Conservation (phyloP, 768 basidiomycete species). For the Boletus rubescentipes region DNA sequence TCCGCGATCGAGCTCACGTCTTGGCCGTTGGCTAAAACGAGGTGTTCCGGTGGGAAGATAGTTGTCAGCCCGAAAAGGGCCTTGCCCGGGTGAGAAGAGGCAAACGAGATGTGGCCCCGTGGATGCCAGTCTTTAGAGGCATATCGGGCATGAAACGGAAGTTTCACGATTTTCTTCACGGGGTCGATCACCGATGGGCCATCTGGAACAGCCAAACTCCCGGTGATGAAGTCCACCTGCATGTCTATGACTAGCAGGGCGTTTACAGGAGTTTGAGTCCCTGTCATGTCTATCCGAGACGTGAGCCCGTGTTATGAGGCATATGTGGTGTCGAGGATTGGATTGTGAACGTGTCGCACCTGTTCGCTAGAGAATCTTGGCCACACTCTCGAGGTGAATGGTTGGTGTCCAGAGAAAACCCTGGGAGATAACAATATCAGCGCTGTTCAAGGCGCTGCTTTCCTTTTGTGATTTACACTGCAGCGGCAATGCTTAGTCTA, state of each 20-base stretch:
- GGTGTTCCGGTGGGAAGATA: slow-evolving; percentile 33
- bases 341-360: neutral
- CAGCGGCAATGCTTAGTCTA: too few relatives aligned
- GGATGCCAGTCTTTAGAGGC: slow-evolving; percentile 64
- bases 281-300: slow-evolving; percentile 17
- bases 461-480: neutral
- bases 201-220: slow-evolving; percentile 67
- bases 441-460: too few relatives aligned
- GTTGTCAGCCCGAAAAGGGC: slow-evolving; percentile 41
- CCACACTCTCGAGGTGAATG: neutral
- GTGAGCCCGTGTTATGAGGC: neutral
- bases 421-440: too few relatives aligned
- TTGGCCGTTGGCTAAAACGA: slow-evolving; percentile 30
- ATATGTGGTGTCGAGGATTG: neutral
- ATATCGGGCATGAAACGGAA: slow-evolving; percentile 51
- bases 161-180: slow-evolving; percentile 56
- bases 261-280: slow-evolving; percentile 10
- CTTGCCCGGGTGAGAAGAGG: slow-evolving; percentile 43
- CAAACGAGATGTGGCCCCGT: slow-evolving; percentile 69
- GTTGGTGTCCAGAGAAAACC: neutral
- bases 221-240: slow-evolving; percentile 81
- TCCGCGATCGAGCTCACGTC: slow-evolving; percentile 13
- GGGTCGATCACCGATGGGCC: slow-evolving; percentile 56
- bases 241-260: slow-evolving; percentile 76
- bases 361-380: neutral